Evolutionary conservation across 805 yeast species (phyloP), one percentile per base, ranked within the genome.

Genomic region (Diddensiella caesifluorescens): DNA sequence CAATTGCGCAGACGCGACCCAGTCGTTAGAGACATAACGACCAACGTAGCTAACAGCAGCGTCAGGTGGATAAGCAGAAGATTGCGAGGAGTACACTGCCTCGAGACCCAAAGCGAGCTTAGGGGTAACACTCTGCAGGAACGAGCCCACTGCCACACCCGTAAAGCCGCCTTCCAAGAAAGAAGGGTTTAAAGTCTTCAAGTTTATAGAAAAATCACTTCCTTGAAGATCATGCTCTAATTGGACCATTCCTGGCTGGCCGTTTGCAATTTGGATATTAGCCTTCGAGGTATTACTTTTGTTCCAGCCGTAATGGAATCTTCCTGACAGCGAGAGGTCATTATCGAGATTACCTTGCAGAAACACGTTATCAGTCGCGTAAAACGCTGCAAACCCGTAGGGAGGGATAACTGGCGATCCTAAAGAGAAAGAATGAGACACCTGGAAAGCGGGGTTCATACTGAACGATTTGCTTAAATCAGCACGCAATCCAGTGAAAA

Each of bases 161-260:
- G 86, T 73, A 68, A 88, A 83, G 23, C 77, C 74, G 50, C 84
- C 85, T 45, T 79, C 78, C 40, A 83, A 64, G 53, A 83, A 63
- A 34, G 85, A 79, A 47, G 98, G 97, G 71, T 92, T 92, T 62
- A 89, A 74, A 42, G 94, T 73, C 71, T 92, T 94, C 61, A 92
- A 71, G 73, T 89, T 89, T 61, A 89, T 64, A 38, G 95, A 81
- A 62, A 79, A 88, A 64, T 92, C 98, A 43, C 74, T 66, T 47
- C 90, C 96, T 67, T 83, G 90, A 70, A 78, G 82, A 66, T 92
- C 98, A 64, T 92, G 97, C 73, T 92, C 98, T 55, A 90, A 72
- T 70, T 92, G 97, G 50, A 84, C 74, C 95, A 90, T 87, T 45
- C 92, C 72, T 51, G 92, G 96, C 70, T 89, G 96, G 51, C 82